phyloP scores from a whole-genome alignment of 2,329 filamentous ascomycete species.

The Exophiala mesophila region DNA sequence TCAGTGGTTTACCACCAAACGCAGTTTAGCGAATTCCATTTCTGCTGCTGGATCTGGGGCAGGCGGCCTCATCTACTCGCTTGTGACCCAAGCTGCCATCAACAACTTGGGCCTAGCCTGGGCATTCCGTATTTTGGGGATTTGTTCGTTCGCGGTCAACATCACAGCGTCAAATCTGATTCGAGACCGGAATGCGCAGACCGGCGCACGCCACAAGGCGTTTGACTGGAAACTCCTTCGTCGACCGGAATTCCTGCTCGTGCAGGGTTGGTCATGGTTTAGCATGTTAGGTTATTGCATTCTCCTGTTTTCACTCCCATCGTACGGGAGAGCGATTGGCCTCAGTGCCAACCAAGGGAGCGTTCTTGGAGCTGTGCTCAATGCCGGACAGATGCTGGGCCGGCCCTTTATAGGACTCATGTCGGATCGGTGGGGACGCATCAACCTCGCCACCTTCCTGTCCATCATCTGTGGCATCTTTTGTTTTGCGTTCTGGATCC shows the following conservation, averaged over 20 bases:
- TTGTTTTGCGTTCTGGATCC: slow-evolving; percentile 58
- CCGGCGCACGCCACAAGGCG: slow-evolving; percentile 48
- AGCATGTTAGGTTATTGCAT: slow-evolving; percentile 63
- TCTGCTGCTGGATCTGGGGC: slow-evolving; percentile 55
- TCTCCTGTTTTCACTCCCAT: slow-evolving; percentile 59
- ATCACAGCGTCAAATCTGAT: slow-evolving; percentile 50
- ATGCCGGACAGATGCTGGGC: slow-evolving; percentile 54
- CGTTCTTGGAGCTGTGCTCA: slow-evolving; percentile 58
- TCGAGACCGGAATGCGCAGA: slow-evolving; percentile 53
- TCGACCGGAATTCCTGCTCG: slow-evolving; percentile 51
- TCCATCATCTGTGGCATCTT: slow-evolving; percentile 54
- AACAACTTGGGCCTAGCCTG: slow-evolving; percentile 52
- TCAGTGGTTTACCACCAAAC: slow-evolving; percentile 57
- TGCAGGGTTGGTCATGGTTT: slow-evolving; percentile 57
- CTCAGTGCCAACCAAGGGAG: slow-evolving; percentile 56
- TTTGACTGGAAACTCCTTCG: slow-evolving; percentile 52
- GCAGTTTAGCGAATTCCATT: slow-evolving; percentile 58
- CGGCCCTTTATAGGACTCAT: slow-evolving; percentile 60
- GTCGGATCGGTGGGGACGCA: slow-evolving; percentile 55
- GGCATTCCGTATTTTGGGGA: slow-evolving; percentile 58
- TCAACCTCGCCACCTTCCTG: slow-evolving; percentile 57
- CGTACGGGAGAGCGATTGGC: slow-evolving; percentile 57
- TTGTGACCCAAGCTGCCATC: slow-evolving; percentile 56
- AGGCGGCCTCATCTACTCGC: slow-evolving; percentile 56
- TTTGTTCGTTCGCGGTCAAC: slow-evolving; percentile 51